A percentile compares a stretch with the other conserved stretches of the same genome.
Conservation (phyloP, 257 asterid species). For the Scutellaria galericulata region DNA sequence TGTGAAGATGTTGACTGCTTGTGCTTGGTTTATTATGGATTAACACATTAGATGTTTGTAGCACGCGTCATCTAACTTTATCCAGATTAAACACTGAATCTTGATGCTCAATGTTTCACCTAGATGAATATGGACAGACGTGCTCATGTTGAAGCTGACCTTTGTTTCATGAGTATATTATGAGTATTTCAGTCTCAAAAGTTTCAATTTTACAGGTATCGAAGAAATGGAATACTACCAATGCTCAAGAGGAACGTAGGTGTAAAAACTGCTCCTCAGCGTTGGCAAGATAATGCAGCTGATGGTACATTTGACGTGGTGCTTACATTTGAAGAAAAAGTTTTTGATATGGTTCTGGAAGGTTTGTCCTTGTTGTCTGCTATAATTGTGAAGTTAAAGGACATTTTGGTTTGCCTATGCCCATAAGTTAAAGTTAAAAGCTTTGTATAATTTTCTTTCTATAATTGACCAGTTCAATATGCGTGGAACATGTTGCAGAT, state of each 20-base stretch:
- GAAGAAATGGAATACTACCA: conserved; percentile 90
- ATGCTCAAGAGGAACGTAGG: conserved; percentile 93
- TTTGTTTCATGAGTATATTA: conserved; percentile 1
- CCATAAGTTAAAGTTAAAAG: conserved; percentile 2
- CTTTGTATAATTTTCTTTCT: neutral
- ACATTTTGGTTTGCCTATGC: neutral
- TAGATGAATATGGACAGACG: neutral
- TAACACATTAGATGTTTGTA: neutral
- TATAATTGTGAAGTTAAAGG: conserved; percentile 13
- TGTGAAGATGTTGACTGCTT: neutral
- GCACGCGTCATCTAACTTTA: neutral
- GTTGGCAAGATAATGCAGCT: conserved; percentile 93
- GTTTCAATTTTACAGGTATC: conserved; percentile 56
- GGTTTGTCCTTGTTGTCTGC: conserved; percentile 50
- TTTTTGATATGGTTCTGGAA: conserved; percentile 94
- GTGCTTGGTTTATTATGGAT: conserved; percentile 7
- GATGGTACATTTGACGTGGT: conserved; percentile 95
- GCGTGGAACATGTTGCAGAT: conserved; percentile 55
- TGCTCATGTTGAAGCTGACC: conserved; percentile 1
- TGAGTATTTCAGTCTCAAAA: conserved; percentile 27
- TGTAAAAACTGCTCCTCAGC: conserved; percentile 89
- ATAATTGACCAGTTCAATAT: conserved; percentile 12
- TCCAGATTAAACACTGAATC: neutral
- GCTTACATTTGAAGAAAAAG: conserved; percentile 93
- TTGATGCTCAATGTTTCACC: neutral